These are phyloP conservation scores for Kwoniella sp. DNA, from an alignment of 768 basidiomycete genomes.

Conservation along the genomic window DNA sequence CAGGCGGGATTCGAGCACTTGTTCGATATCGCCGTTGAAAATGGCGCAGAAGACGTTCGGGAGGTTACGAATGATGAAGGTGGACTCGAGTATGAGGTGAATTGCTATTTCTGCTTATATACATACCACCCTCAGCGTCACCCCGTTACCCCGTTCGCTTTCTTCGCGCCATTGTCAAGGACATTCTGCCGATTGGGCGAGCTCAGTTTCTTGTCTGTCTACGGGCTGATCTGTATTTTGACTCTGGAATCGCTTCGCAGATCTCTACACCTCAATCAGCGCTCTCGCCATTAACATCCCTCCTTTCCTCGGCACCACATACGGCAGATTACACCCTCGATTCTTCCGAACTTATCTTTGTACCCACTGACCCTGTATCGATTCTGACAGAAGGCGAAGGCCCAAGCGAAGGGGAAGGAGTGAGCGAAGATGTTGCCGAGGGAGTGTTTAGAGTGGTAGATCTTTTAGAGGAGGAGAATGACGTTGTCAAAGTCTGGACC, in stretches of 20 bases:
- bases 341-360: conserved; percentile 42
- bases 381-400: conserved; percentile 15
- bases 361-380: conserved; percentile 39
- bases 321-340: conserved; percentile 25
- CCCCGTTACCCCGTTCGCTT: not conserved
- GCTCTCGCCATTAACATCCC: conserved; percentile 16
- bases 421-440: conserved; percentile 44
- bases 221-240: too few species aligned
- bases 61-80: conserved; percentile 36
- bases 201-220: too few species aligned
- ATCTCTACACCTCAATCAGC: conserved; percentile 25
- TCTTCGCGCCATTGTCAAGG: too few species aligned
- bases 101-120: too few species aligned
- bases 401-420: conserved; percentile 30
- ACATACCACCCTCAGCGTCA: too few species aligned
- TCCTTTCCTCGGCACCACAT: conserved; percentile 16
- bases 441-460: conserved; percentile 38
- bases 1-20: conserved; percentile 43
- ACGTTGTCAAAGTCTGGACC: conserved; percentile 53
- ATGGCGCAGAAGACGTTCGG: conserved; percentile 52
- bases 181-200: too few species aligned
- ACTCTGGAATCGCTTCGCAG: too few species aligned
- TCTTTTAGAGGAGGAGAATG: conserved; percentile 45
- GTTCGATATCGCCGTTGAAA: conserved; percentile 50
- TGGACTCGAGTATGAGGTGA: conserved; percentile 35